Base-by-base conservation (phyloP, 225 moss, liverwort and hornwort species). In the Straminergon stramineum region DNA sequence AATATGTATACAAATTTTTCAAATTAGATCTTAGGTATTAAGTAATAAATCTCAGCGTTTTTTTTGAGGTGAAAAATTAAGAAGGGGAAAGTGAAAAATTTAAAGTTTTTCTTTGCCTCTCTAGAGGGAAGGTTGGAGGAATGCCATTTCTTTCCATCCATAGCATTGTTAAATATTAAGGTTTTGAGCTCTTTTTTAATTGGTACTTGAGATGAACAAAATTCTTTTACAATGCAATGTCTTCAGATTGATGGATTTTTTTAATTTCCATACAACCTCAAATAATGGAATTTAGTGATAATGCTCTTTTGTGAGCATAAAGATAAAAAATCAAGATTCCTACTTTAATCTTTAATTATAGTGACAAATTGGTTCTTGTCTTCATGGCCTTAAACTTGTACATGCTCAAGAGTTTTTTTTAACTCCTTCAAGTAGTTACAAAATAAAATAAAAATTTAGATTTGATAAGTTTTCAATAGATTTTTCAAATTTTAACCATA, bases 101-200 rank as follows among this genome's bases (percentile, higher is more conserved):
- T 3, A 8, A 21, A 1, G 2, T 48, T 1, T 9, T 30, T 30
- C 4, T 16, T 18, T 16, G 16, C 5, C 14, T 52, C 23, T 45
- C 1, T 7, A 7, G 2, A 22, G 3, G 7, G 1, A 34, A 22
- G 6, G n/a, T n/a, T n/a, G n/a, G 14, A 77, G 0, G 6, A 77
- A 35, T 35, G 34, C 0, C 8, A 34, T 52, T 34, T 34, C 1
- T 77, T 78, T 51, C 13, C 0, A 19, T 0, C 2, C 0, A 35
- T 23, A 1, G 37, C 14, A 77, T 77, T 53, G 1, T 77, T 53
- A 77, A 22, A 34, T 34, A 52, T 2, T 11, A 53, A 77, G 5
- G 52, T 22, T 1, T 21, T 2, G 22, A 4, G 13, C 2, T 53
- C 8, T 0, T 34, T 34, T 32, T 7, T 35, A 35, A 22, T 35